Evolutionary conservation across 768 basidiomycete genomes (phyloP).

Genomic region (Crucibulum laeve): DNA sequence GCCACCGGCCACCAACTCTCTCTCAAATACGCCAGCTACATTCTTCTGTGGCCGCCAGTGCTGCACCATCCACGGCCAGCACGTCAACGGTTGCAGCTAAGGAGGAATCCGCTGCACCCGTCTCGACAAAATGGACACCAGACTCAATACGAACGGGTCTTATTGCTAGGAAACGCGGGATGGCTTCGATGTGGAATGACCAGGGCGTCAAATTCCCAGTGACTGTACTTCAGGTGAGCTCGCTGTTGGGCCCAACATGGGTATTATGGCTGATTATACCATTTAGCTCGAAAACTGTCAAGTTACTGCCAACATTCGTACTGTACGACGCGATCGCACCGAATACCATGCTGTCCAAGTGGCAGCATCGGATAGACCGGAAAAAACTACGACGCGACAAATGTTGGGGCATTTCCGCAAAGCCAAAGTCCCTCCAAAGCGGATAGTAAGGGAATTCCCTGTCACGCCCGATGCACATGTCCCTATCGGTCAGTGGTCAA

Average conservation of each 20-base stretch:
- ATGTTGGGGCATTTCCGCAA: slow-evolving; percentile 90
- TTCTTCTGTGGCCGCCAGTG: slow-evolving; percentile 29
- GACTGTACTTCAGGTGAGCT: slow-evolving; percentile 93
- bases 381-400: slow-evolving; percentile 68
- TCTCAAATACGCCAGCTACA: slow-evolving; percentile 36
- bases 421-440: slow-evolving; percentile 79
- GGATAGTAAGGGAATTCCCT: slow-evolving; percentile 82
- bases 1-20: slow-evolving; percentile 27
- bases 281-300: slow-evolving; percentile 81
- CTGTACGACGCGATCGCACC: slow-evolving; percentile 58
- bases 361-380: slow-evolving; percentile 72
- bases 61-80: slow-evolving; percentile 18
- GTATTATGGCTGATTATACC: slow-evolving; percentile 1
- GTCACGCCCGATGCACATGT: slow-evolving; percentile 88
- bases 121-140: slow-evolving; percentile 71
- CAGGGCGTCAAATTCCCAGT: slow-evolving; percentile 86
- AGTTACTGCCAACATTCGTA: slow-evolving; percentile 76
- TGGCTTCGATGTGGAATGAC: slow-evolving; percentile 91
- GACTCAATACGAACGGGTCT: slow-evolving; percentile 85
- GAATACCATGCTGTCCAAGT: slow-evolving; percentile 93
- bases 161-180: slow-evolving; percentile 93
- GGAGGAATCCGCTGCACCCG: slow-evolving; percentile 14
- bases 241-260: slow-evolving; percentile 13
- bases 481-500: slow-evolving; percentile 67
- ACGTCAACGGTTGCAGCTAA: too few species aligned